phyloP scores from a whole-genome alignment of 1,284 basidiomycete species.

The Ustanciosporium gigantosporum region DNA sequence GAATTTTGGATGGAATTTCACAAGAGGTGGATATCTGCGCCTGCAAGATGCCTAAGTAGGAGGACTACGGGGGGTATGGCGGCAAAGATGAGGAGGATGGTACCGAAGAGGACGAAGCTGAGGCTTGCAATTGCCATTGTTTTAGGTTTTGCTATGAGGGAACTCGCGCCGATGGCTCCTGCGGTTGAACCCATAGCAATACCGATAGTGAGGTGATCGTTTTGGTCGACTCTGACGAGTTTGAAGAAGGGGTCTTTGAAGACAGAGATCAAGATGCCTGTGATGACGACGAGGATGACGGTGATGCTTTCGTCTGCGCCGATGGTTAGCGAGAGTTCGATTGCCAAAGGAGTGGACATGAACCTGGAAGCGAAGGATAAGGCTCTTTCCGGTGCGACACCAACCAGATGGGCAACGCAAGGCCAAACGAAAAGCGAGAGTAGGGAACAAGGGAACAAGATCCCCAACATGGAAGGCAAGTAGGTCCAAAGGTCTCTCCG shows the following conservation, averaged over 20 bases:
- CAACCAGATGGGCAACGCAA: slow-evolving; percentile 23
- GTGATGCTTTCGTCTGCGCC: slow-evolving; percentile 49
- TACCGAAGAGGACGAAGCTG: slow-evolving; percentile 48
- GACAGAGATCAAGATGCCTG: slow-evolving; percentile 47
- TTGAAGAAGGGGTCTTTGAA: slow-evolving; percentile 51
- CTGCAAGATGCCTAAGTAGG: slow-evolving; percentile 9
- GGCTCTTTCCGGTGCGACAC: slow-evolving; percentile 30
- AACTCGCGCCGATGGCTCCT: slow-evolving; percentile 48
- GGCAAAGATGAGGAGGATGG: slow-evolving; percentile 40
- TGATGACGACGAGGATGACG: slow-evolving; percentile 53
- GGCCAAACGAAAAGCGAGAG: slow-evolving; percentile 49
- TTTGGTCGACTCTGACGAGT: slow-evolving; percentile 27
- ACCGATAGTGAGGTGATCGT: slow-evolving; percentile 44
- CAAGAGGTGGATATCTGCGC: no score
- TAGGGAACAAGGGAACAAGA: slow-evolving; percentile 35
- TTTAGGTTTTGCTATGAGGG: slow-evolving; percentile 39
- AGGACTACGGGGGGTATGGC: slow-evolving; percentile 47
- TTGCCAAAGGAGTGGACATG: slow-evolving; percentile 52
- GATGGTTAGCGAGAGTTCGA: slow-evolving; percentile 43
- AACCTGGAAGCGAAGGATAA: slow-evolving; percentile 44
- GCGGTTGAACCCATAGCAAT: slow-evolving; percentile 49
- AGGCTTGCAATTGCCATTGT: slow-evolving; percentile 48
- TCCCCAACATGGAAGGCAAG: slow-evolving; percentile 32
- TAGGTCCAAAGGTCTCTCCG: slow-evolving; percentile 38
- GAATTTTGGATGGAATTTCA: no score